These are phyloP conservation scores for Ascochyta viciae-villosae DNA, from an alignment of 2,329 filamentous ascomycete genomes.

Conservation along the genomic window DNA sequence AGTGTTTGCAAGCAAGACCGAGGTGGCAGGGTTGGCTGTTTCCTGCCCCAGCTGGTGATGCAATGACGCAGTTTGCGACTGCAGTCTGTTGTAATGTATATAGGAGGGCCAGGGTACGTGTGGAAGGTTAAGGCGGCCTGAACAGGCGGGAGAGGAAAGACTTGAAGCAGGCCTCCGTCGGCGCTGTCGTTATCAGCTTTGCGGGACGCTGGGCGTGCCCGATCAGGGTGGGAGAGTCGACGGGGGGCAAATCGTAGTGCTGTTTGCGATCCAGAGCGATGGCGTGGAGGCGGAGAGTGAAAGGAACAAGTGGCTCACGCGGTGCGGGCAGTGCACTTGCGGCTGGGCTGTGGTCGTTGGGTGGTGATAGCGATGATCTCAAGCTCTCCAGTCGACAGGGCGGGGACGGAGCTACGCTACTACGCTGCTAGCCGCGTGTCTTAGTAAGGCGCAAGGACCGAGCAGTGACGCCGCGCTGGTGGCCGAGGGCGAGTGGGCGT, in stretches of 20 bases:
- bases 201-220: conserved; percentile 38
- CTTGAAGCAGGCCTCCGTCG: conserved; percentile 54
- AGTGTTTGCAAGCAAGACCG: conserved; percentile 26
- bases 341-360: conserved; percentile 19
- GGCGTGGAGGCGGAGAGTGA: conserved; percentile 23
- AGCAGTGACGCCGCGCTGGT: conserved; percentile 27
- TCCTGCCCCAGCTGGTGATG: conserved; percentile 23
- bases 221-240: conserved; percentile 40
- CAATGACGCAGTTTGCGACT: conserved; percentile 29
- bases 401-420: conserved; percentile 33
- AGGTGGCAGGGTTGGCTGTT: conserved; percentile 21
- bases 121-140: conserved; percentile 52
- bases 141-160: conserved; percentile 55
- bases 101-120: background rate
- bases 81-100: conserved; percentile 11
- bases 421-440: conserved; percentile 31
- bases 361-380: conserved; percentile 35
- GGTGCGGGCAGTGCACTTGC: conserved; percentile 28
- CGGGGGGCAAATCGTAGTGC: conserved; percentile 42
- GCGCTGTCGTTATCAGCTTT: conserved; percentile 47
- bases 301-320: conserved; percentile 18
- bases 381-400: conserved; percentile 31
- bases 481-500: conserved; percentile 24
- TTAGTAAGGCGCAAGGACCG: conserved; percentile 32
- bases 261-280: conserved; percentile 51